A percentile compares a stretch with the other conserved stretches of the same genome.
Evolutionary conservation across 345 rosid genomes (phyloP).

Genomic region (Arabidopsis thaliana): TAIR10.1 NC_003070.9:24433001-24433500

Average conservation of each 20-base stretch:
- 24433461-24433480: neutral
- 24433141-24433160: constrained; percentile 30
- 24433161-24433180: constrained; percentile 1
- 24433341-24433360: neutral
- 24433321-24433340: neutral
- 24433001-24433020: constrained; percentile 33
- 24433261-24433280: neutral
- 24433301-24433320: constrained; percentile 9
- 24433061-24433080: neutral
- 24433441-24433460: neutral
- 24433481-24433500: neutral
- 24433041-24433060: neutral
- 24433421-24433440: neutral
- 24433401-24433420: neutral
- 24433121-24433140: constrained; percentile 21
- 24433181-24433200: neutral
- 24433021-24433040: constrained; percentile 26
- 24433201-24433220: constrained; percentile 13
- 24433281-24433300: neutral
- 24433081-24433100: constrained; percentile 1
- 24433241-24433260: constrained; percentile 6
- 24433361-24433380: neutral
- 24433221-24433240: neutral
- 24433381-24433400: neutral
- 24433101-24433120: constrained; percentile 17